Base-by-base conservation (phyloP, 441 rosid species). In the Aleurites moluccanus region DNA sequence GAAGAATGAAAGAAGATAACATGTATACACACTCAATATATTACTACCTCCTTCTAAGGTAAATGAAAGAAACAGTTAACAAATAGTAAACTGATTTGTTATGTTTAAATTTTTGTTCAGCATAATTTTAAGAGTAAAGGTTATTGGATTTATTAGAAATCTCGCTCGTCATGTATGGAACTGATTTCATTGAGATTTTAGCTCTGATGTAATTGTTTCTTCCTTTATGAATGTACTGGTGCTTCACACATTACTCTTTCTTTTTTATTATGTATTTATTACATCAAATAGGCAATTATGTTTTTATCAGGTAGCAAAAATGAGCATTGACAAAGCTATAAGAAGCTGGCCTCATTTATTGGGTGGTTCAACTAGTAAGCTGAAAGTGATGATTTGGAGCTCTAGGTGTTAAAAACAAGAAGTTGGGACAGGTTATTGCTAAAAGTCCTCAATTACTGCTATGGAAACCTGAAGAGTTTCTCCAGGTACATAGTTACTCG, bases 361-460 rank as follows among this genome's bases (percentile, higher is more conserved):
- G 75, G 99, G 97, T 40, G 89, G 97, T 79, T 89, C 96, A 73
- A 87, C 84, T 35, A 80, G 86, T 79, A 89, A 87, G 84, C 75
- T 92, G 77, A 80, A 83, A 81, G 71, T 83, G 75, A 89, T 86
- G 89, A 80, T 82, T 92, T 73, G 85, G 80, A 71, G 84, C 83
- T 25, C 70, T 91, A 56, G 85, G 85, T 77, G 86, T 91, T 74
- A 80, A 75, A 80, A 79, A 85, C 85, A 88, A 82, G 84, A 88
- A 78, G 76, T 74, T 94, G 86, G 96, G 96, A 59, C 85, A 80
- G 76, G 87, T 89, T 75, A 85, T 94, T 83, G 85, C 91, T 64
- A 88, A 80, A 81, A 87, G 93, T 81, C 98, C 99, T 81, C 97
- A 92, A 78, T 83, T 94, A 74, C 87, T 94, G 64, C 78, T 91